A percentile compares a stretch with the other conserved stretches of the same genome.
Conservation (phyloP, 2,329 filamentous ascomycete species). For the Trichoderma simmonsii region DNA sequence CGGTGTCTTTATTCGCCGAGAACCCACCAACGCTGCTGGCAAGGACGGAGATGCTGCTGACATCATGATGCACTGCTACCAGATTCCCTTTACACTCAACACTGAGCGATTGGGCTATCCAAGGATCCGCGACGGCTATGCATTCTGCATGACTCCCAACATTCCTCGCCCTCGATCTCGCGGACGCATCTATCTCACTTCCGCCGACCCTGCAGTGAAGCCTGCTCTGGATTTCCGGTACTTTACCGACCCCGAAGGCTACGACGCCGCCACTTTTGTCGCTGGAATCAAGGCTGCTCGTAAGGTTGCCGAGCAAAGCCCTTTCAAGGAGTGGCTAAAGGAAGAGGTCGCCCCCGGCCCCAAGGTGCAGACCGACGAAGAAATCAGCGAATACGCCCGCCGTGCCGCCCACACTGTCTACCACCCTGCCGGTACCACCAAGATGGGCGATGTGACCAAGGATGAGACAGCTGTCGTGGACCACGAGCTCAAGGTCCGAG, state of each 20-base stretch:
- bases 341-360: slow-evolving; percentile 77
- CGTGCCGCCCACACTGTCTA: slow-evolving; percentile 84
- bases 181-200: slow-evolving; percentile 74
- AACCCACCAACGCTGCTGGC: slow-evolving; percentile 62
- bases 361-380: slow-evolving; percentile 70
- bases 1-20: slow-evolving; percentile 80
- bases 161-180: slow-evolving; percentile 79
- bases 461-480: slow-evolving; percentile 81
- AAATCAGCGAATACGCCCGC: slow-evolving; percentile 76
- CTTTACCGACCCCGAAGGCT: slow-evolving; percentile 82
- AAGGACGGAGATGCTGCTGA: slow-evolving; percentile 75
- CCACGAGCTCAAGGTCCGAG: slow-evolving; percentile 66
- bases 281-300: slow-evolving; percentile 75
- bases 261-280: slow-evolving; percentile 78
- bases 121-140: slow-evolving; percentile 62
- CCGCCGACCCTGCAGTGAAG: slow-evolving; percentile 70
- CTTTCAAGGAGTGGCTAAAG: slow-evolving; percentile 82
- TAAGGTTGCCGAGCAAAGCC: slow-evolving; percentile 68
- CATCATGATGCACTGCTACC: slow-evolving; percentile 96
- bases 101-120: slow-evolving; percentile 72
- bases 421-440: slow-evolving; percentile 83
- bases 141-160: slow-evolving; percentile 92
- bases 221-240: slow-evolving; percentile 85
- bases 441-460: slow-evolving; percentile 73
- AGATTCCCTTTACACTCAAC: slow-evolving; percentile 89